Evolutionary conservation across 805 yeast species (phyloP), one percentile per base, ranked within the genome.

Genomic region (Metschnikowia noctiluminum): DNA sequence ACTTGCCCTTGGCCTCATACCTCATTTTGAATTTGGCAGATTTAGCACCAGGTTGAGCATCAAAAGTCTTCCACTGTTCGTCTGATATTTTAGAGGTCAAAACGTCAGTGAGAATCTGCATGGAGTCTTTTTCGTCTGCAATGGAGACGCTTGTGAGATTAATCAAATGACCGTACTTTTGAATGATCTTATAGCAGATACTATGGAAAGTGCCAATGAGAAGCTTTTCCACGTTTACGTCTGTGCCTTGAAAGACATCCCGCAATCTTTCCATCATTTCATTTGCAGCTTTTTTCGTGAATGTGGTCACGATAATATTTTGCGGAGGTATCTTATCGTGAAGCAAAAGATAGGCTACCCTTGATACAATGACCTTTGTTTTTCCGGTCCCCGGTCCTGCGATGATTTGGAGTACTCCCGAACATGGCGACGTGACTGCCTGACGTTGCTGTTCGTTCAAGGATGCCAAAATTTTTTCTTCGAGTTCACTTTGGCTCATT

Each of bases 171-270:
- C 94, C 92, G 63, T 79, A 78, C 21, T 69, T 70, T 49, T 76
- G 71, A 28, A 90, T 63, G 31, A 86, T 71, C 40, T 82, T 66
- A 50, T 76, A 76, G 61, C 96, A 89, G 13, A 92, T 76, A 42
- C 95, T 81, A 64, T 92, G 99, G 64, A 92, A 92, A 0, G 98
- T 94, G 1, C 97, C 98, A 32, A 91, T 80, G 49, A 84, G 66
- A 16, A 92, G 64, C 41, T 74, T 72, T 1, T 70, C 62, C 3
- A 73, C 54, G 34, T 72, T 66, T 46, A 80, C 62, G 6, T 64
- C 61, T 0, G 71, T 58, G 36, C 59, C 65, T 7, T 59, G 43
- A 7, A 82, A 57, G 43, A 78, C 35, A 4, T 26, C 40, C 0
- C 44, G 48, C 15, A 92, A 65, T 38, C 98, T 72, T 31, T 80